Base-by-base conservation (phyloP, 176 grass and related monocot genomes). In the Elymus sibiricus region DNA sequence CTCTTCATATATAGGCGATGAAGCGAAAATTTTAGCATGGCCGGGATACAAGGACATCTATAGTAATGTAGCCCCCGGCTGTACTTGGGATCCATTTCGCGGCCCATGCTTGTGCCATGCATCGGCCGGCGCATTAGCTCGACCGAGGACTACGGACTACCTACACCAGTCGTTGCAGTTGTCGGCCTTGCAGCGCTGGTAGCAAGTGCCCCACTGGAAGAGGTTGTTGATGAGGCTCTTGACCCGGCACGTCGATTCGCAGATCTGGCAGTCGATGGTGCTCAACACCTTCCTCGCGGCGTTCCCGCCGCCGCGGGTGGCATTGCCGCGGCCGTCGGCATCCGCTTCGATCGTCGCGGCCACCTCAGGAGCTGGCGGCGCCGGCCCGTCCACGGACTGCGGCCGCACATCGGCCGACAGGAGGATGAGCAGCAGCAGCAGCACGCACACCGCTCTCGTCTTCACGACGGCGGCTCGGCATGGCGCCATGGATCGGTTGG, bases 101-200 rank as follows among this genome's bases (percentile, higher is more conserved):
- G 69, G 69, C 38, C 17, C 74, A 49, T 16, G 14, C 46, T 1
- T 16, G 64, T 67, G 64, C 0, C 64, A 9, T 77, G 7, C 43
- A 12, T 56, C 27, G 11, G 19, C 9, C 16, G 12, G 39, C 12
- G 9, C 1, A 14, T 12, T 9, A 17, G n/a, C 13, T 12, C 2
- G 17, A 13, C 14, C n/a, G n/a, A n/a, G n/a, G n/a, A n/a, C n/a
- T n/a, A n/a, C n/a, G n/a, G n/a, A n/a, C 79, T 89, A 81, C 77
- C 84, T 63, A 53, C 89, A 90, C 89, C 89, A 87, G 35, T 84
- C 89, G 89, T 87, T 90, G 85, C 89, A 90, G 75, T 87, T 90
- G 75, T 90, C 89, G 35, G 46, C 4, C 89, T 79, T 90, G 85
- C 89, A 87, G 2, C 43, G 84, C 80, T 75, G 75, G 80, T 84